Conservation (phyloP, 257 asterid species). For the Coffea eugenioides region DNA sequence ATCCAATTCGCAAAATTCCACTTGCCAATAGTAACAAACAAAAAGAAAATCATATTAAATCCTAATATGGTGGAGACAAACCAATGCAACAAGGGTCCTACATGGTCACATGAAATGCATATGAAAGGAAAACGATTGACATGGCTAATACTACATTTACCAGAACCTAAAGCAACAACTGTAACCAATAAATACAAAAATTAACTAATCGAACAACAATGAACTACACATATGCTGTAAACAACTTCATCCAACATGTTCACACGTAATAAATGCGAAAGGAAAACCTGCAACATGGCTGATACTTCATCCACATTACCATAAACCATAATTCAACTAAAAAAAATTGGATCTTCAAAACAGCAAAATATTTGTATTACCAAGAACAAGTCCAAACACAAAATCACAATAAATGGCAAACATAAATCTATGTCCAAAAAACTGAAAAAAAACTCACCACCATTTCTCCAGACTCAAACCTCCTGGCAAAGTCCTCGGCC, state of each 20-base stretch:
- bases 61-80: background rate
- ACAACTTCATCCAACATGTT: no score
- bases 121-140: background rate
- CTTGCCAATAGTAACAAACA: background rate
- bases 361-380: no score
- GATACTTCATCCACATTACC: no score
- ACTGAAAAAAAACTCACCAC: conserved; percentile 41
- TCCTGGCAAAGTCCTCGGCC: conserved; percentile 82
- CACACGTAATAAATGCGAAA: no score
- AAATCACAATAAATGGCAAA: no score
- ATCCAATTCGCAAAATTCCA: background rate
- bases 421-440: background rate
- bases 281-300: no score
- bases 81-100: background rate
- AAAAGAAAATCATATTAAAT: background rate
- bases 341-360: no score
- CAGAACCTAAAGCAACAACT: background rate
- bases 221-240: background rate
- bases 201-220: background rate
- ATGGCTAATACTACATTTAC: background rate
- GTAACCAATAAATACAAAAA: background rate
- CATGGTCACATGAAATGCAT: background rate
- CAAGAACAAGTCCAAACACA: no score
- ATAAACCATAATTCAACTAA: no score
- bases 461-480: conserved; percentile 82